Percentiles rank a stretch among this genome's conserved stretches.
Conservation (phyloP, 768 basidiomycete genomes). For the Tulasnella sp. region DNA sequence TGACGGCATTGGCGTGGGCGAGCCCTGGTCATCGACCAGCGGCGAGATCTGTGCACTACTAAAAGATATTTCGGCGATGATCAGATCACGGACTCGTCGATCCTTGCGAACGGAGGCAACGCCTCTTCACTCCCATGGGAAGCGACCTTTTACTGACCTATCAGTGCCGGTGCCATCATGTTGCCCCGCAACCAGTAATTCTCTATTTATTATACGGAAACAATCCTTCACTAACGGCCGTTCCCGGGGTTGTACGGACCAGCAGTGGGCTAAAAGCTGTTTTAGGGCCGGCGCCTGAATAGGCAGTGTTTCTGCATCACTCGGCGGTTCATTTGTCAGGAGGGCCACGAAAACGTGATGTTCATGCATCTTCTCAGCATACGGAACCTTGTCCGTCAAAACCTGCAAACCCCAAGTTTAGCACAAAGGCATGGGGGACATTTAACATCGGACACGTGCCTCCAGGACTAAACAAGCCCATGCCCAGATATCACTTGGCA, state of each 20-base stretch:
- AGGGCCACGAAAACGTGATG: background rate
- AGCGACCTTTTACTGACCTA: no score
- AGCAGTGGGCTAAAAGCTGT: background rate
- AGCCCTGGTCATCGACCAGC: no score
- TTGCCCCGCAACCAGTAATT: background rate
- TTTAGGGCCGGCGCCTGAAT: background rate
- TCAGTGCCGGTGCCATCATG: no score
- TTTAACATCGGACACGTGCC: background rate
- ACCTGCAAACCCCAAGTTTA: background rate
- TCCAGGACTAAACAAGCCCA: background rate
- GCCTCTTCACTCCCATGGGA: background rate
- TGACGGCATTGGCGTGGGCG: no score
- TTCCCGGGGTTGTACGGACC: background rate
- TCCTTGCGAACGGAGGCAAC: no score
- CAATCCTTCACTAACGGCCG: background rate
- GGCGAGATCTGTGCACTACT: no score
- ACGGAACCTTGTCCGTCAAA: background rate
- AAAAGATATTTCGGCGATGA: no score
- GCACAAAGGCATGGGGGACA: background rate
- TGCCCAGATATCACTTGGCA: background rate
- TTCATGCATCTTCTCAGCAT: background rate
- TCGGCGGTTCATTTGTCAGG: background rate
- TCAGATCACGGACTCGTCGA: no score
- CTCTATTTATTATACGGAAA: background rate
- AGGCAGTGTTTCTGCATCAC: background rate